Evolutionary conservation across 176 grass and related monocot species (phyloP).

Genomic region (Rhynchospora tenuis): DNA sequence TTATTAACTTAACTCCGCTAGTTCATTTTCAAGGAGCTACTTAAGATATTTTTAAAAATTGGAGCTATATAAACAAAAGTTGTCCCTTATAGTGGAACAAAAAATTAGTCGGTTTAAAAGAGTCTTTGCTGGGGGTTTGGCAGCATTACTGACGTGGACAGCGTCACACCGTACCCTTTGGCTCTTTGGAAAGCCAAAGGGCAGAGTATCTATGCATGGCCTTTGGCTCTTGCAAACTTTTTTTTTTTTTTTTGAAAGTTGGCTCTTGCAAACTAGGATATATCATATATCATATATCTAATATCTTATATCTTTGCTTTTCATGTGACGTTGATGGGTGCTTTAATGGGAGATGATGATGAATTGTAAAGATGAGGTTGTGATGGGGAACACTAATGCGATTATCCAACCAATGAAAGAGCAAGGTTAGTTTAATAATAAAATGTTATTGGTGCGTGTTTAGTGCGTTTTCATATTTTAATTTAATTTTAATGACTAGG

Average conservation of each 20-base stretch:
- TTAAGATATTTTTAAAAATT: neutral
- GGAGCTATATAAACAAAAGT: neutral
- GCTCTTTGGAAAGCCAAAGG: neutral
- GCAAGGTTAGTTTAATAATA: neutral
- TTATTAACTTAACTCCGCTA: neutral
- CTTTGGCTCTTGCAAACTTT: constrained; percentile 1
- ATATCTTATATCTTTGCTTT: neutral
- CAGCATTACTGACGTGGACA: neutral
- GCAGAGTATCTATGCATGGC: neutral
- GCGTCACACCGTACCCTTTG: neutral
- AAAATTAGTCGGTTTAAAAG: neutral
- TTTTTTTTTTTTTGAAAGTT: too few relatives aligned
- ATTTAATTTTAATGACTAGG: neutral
- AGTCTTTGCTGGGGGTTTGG: neutral
- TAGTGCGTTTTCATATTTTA: neutral
- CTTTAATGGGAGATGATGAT: neutral
- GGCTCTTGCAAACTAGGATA: neutral
- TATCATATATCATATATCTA: neutral
- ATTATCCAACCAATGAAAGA: neutral
- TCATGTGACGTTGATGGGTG: neutral
- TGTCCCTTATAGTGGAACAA: neutral
- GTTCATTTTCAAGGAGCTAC: neutral
- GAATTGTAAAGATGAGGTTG: neutral
- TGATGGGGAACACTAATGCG: neutral
- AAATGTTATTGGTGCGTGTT: neutral